Conservation (phyloP, 208 protist genomes). For the Acanthamoeba triangularis region DNA sequence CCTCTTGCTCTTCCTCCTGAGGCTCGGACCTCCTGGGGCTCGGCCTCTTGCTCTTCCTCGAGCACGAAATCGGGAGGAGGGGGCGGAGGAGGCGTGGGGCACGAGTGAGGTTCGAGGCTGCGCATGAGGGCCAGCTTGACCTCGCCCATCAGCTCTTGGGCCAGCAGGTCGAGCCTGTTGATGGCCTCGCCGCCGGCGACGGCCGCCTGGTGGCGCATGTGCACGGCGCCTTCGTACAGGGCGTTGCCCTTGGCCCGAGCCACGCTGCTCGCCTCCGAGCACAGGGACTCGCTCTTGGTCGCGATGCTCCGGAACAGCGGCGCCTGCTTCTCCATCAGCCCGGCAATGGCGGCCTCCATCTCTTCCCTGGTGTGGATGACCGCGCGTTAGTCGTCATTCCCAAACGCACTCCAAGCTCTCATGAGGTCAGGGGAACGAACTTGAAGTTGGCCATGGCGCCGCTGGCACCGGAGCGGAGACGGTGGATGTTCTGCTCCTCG, state of each 20-base stretch:
- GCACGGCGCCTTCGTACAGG: not conserved
- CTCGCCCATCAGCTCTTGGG: slow-evolving; percentile 25
- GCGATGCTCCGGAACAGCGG: slow-evolving; percentile 15
- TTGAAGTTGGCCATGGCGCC: slow-evolving; percentile 51
- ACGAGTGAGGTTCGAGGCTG: not conserved
- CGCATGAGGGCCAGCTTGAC: slow-evolving; percentile 46
- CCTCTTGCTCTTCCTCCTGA: not conserved
- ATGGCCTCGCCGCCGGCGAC: not conserved
- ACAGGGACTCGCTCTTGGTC: slow-evolving; percentile 35
- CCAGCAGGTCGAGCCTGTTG: slow-evolving; percentile 14
- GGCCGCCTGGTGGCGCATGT: slow-evolving; percentile 38
- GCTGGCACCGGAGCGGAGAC: not conserved
- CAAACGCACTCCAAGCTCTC: not conserved
- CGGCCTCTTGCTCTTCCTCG: not conserved
- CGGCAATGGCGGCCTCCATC: slow-evolving; percentile 33
- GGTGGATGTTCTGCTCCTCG: slow-evolving; percentile 40
- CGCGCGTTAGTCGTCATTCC: not conserved
- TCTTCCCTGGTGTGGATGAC: not conserved
- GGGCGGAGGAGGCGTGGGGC: not conserved
- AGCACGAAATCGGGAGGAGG: not conserved
- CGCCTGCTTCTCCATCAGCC: slow-evolving; percentile 3
- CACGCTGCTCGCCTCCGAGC: not conserved
- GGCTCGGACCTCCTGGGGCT: not conserved
- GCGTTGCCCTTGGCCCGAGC: slow-evolving; percentile 21
- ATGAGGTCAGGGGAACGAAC: not conserved